phyloP scores from a whole-genome alignment of 2,329 filamentous ascomycete genomes.

The Alternaria panax region DNA sequence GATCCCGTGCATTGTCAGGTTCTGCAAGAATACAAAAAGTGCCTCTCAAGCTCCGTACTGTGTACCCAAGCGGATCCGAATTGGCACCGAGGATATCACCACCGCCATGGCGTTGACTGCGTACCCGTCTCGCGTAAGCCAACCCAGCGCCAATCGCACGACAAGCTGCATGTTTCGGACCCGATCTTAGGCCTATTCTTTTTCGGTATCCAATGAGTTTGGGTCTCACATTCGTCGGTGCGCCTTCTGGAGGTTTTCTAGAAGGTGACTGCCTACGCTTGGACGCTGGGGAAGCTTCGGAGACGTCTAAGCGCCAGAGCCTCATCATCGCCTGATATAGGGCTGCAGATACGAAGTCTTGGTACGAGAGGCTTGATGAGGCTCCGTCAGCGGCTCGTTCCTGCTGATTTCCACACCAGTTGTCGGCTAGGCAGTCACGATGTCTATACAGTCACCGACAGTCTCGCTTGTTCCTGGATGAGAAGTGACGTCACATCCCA shows the following conservation, averaged over 20 bases:
- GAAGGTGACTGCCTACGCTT: neutral
- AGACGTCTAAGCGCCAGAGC: neutral
- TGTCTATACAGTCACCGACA: neutral
- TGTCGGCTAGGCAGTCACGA: neutral
- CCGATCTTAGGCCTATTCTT: neutral
- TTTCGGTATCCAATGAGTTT: neutral
- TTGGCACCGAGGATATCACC: neutral
- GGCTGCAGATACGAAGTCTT: neutral
- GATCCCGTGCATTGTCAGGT: neutral
- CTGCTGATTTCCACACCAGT: neutral
- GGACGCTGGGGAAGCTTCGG: neutral
- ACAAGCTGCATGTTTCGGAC: neutral
- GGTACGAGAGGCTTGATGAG: neutral
- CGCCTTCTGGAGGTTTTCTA: slow-evolving; percentile 3
- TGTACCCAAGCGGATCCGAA: slow-evolving; percentile 2
- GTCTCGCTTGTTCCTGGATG: neutral
- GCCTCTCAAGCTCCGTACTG: neutral
- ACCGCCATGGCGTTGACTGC: neutral
- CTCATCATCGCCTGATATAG: slow-evolving; percentile 1
- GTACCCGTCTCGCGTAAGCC: slow-evolving; percentile 2
- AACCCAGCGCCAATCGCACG: neutral
- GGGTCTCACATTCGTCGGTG: neutral
- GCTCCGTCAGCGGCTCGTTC: neutral
- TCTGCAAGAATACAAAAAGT: neutral
- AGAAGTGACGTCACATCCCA: neutral